These are phyloP conservation scores for Toxoplasma gondii DNA, from an alignment of 169 alveolate genomes.

Conservation along the genomic window DNA sequence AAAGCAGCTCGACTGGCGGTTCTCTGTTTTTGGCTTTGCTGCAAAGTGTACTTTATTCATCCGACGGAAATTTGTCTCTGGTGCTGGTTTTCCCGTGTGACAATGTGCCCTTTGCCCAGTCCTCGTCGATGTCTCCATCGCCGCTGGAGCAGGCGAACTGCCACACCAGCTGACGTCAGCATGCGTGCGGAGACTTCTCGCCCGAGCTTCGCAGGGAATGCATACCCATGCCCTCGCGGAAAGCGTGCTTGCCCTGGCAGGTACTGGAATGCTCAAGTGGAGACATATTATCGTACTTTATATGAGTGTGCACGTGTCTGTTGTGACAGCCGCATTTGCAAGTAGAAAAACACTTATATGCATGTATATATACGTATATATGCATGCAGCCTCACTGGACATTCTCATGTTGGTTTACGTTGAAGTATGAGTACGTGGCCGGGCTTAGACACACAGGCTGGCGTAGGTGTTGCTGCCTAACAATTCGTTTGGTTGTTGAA, in stretches of 20 bases:
- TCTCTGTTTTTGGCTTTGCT: no score
- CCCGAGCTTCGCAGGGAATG: background rate
- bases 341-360: background rate
- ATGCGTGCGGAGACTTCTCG: background rate
- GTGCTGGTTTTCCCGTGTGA: background rate
- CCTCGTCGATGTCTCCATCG: slow-evolving; percentile 14
- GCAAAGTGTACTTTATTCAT: background rate
- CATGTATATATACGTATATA: background rate
- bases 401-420: no score
- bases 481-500: no score
- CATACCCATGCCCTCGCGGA: slow-evolving; percentile 33
- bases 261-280: background rate
- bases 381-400: background rate
- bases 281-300: no score
- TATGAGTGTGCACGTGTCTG: no score
- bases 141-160: slow-evolving; percentile 26
- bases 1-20: no score
- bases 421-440: no score
- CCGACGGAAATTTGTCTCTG: background rate
- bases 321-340: no score
- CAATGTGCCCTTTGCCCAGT: background rate
- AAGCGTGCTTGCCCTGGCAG: slow-evolving; percentile 8
- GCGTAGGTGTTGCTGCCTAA: no score
- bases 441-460: no score
- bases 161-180: background rate